These are phyloP conservation scores for Nevesoporus exiguus DNA, from an alignment of 768 basidiomycete genomes.

Conservation along the genomic window DNA sequence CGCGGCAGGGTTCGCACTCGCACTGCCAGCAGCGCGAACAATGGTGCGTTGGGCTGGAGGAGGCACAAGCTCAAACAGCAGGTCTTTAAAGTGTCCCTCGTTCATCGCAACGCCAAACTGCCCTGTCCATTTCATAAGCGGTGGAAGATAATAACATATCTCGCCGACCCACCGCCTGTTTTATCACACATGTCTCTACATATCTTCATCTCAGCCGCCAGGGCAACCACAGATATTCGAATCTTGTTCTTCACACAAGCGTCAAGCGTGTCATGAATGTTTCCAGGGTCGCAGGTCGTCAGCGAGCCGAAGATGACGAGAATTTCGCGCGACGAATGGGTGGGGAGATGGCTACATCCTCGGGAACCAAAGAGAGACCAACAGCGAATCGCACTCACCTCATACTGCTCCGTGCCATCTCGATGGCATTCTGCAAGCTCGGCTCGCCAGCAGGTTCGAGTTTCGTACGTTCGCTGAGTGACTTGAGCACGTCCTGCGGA, in stretches of 20 bases:
- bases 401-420: conserved; percentile 94
- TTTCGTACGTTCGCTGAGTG: conserved; percentile 80
- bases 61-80: conserved; percentile 92
- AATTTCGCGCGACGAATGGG: conserved; percentile 94
- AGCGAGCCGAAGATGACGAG: conserved; percentile 92
- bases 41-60: conserved; percentile 80
- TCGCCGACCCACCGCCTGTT: conserved; percentile 66
- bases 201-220: conserved; percentile 98
- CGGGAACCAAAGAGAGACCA: conserved; percentile 2
- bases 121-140: conserved; percentile 40
- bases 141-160: neutral
- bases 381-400: conserved; percentile 46
- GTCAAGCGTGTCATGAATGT: conserved; percentile 93
- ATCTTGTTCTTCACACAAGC: conserved; percentile 78
- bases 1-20: conserved; percentile 58
- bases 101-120: conserved; percentile 97
- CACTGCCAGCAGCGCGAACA: conserved; percentile 41
- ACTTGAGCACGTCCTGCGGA: conserved; percentile 91
- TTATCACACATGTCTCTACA: conserved; percentile 89
- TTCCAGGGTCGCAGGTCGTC: conserved; percentile 95
- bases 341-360: conserved; percentile 81
- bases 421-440: conserved; percentile 94
- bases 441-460: conserved; percentile 91
- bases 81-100: conserved; percentile 94
- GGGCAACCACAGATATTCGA: conserved; percentile 88